Evolutionary conservation across 2,329 filamentous ascomycete species (phyloP).

Genomic region (Fusarium nygamai): DNA sequence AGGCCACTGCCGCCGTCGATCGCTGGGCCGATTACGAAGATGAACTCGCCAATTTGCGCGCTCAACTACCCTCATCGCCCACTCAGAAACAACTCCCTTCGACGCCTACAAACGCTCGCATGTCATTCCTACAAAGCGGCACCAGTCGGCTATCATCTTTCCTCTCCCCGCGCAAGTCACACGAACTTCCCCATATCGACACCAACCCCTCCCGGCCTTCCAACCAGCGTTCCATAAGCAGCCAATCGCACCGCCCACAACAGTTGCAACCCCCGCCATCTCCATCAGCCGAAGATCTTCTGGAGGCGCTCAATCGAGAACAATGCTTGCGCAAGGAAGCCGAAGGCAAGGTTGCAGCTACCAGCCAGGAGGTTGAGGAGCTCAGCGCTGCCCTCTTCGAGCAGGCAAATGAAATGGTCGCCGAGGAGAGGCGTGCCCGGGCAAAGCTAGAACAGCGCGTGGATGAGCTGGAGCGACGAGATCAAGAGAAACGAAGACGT

Average conservation of each 20-base stretch:
- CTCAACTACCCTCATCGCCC: slow-evolving; percentile 43
- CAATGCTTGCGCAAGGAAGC: slow-evolving; percentile 73
- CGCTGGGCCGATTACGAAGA: slow-evolving; percentile 84
- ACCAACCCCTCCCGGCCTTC: slow-evolving; percentile 24
- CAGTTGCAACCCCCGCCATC: slow-evolving; percentile 29
- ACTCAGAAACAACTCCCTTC: slow-evolving; percentile 35
- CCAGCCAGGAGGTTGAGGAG: slow-evolving; percentile 79
- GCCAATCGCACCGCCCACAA: slow-evolving; percentile 24
- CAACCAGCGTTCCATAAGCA: slow-evolving; percentile 30
- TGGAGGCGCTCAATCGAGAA: slow-evolving; percentile 72
- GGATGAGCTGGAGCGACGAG: slow-evolving; percentile 73
- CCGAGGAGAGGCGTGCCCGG: slow-evolving; percentile 75
- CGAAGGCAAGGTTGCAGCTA: slow-evolving; percentile 72
- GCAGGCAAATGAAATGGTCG: slow-evolving; percentile 90
- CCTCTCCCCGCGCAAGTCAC: slow-evolving; percentile 59
- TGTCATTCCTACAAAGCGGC: slow-evolving; percentile 58
- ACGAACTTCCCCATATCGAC: slow-evolving; percentile 42
- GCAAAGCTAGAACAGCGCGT: slow-evolving; percentile 78
- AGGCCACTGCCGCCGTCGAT: slow-evolving; percentile 71
- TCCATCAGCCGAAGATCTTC: slow-evolving; percentile 60
- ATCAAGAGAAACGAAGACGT: slow-evolving; percentile 73
- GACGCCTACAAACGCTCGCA: slow-evolving; percentile 44
- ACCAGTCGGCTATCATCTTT: slow-evolving; percentile 58
- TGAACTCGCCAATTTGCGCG: slow-evolving; percentile 71
- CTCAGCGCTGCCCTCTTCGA: slow-evolving; percentile 79